Conservation (phyloP, 768 basidiomycete species). For the Trametes punicea region DNA sequence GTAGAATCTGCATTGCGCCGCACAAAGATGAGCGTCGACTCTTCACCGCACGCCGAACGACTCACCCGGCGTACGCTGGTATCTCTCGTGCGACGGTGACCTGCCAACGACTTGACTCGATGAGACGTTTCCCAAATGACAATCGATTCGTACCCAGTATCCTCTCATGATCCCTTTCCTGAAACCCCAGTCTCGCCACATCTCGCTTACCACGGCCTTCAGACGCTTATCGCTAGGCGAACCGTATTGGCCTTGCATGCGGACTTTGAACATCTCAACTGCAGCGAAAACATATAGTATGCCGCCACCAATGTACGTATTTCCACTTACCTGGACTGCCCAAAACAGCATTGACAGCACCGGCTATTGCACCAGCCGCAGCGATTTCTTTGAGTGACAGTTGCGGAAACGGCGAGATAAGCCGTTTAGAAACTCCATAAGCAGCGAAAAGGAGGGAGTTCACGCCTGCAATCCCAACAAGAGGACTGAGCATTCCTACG, state of each 20-base stretch:
- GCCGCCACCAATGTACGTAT: not conserved
- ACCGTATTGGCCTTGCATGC: conserved; percentile 97
- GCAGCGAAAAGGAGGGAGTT: conserved; percentile 94
- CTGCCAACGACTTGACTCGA: conserved; percentile 36
- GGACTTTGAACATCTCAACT: conserved; percentile 99
- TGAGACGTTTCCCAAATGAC: not conserved
- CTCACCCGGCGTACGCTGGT: conserved; percentile 90
- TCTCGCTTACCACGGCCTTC: conserved; percentile 66
- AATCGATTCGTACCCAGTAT: conserved; percentile 71
- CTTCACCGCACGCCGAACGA: not conserved
- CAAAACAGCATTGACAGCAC: conserved; percentile 83
- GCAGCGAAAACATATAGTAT: not conserved
- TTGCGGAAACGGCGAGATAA: conserved; percentile 87
- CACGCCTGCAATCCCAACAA: conserved; percentile 91
- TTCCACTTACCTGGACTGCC: conserved; percentile 73
- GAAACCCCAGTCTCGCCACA: conserved; percentile 88
- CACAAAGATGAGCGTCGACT: not conserved
- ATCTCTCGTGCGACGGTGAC: conserved; percentile 91
- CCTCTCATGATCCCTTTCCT: conserved; percentile 91
- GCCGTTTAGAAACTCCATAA: conserved; percentile 75
- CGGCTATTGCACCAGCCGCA: conserved; percentile 87
- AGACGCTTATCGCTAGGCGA: conserved; percentile 74
- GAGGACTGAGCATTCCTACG: conserved; percentile 89
- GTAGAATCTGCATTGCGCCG: conserved; percentile 53
- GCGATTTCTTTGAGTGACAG: conserved; percentile 78